Conservation (phyloP, 2,329 filamentous ascomycete genomes). For the Fusarium nematophilum region DNA sequence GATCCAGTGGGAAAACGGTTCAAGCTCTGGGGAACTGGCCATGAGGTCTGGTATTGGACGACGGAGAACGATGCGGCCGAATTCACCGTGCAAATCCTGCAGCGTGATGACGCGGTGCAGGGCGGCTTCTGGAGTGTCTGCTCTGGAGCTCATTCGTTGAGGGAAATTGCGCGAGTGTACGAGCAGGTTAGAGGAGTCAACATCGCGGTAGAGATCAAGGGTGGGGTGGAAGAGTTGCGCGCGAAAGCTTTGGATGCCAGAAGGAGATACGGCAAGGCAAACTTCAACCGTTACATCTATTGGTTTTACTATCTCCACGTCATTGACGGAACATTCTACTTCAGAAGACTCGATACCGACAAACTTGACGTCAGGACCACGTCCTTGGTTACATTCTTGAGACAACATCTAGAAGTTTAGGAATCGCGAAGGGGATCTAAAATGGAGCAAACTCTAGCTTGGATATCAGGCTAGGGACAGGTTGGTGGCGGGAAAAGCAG, state of each 20-base stretch:
- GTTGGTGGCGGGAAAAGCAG: too few relatives aligned
- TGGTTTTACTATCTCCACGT: constrained; percentile 1
- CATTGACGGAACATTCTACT: background rate
- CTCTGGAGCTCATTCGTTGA: background rate
- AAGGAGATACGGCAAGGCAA: background rate
- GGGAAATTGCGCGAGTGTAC: background rate
- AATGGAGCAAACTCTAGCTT: too few relatives aligned
- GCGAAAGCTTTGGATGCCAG: background rate
- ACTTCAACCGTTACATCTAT: background rate
- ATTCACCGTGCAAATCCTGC: background rate
- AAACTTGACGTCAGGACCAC: background rate
- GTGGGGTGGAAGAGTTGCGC: background rate
- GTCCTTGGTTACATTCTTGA: background rate
- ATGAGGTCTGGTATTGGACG: constrained; percentile 1
- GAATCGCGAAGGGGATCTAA: too few relatives aligned
- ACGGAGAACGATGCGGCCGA: background rate
- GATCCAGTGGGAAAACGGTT: background rate
- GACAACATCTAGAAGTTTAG: too few relatives aligned
- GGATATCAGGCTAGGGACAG: too few relatives aligned
- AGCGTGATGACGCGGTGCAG: background rate
- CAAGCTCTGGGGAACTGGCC: background rate
- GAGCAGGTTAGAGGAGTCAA: background rate
- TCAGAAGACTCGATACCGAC: background rate
- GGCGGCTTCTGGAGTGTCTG: constrained; percentile 6
- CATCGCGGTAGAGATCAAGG: background rate